A percentile compares a stretch with the other conserved stretches of the same genome.
Evolutionary conservation across 2,329 filamentous ascomycete species (phyloP).

Genomic region (Pseudocercospora eumusae): DNA sequence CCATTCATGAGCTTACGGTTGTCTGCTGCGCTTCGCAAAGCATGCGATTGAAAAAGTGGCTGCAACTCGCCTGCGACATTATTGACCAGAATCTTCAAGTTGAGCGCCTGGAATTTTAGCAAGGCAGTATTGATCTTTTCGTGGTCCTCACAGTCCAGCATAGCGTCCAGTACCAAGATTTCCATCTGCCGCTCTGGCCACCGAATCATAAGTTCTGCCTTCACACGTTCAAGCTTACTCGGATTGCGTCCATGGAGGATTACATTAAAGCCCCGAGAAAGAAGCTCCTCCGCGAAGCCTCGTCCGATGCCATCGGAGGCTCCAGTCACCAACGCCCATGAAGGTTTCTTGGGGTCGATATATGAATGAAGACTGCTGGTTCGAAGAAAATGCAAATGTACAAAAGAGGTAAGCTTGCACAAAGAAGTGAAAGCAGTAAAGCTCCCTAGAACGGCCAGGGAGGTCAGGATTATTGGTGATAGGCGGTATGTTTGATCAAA

Average conservation of each 20-base stretch:
- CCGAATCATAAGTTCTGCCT: conserved; percentile 41
- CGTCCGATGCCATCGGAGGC: conserved; percentile 56
- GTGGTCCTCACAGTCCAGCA: conserved; percentile 24
- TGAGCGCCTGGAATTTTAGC: conserved; percentile 12
- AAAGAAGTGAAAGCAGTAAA: conserved; percentile 13
- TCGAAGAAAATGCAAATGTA: conserved; percentile 29
- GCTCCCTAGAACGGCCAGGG: conserved; percentile 8
- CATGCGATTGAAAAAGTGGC: conserved; percentile 12
- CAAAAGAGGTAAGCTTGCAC: conserved; percentile 27
- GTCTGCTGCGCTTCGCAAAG: conserved; percentile 4
- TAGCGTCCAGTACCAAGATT: conserved; percentile 49
- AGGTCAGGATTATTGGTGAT: conserved; percentile 12
- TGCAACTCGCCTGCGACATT: conserved; percentile 51
- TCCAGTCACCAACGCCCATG: conserved; percentile 47
- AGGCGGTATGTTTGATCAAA: neutral
- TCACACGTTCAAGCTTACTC: conserved; percentile 48
- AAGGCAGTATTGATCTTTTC: conserved; percentile 23
- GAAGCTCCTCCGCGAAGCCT: conserved; percentile 53
- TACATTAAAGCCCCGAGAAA: conserved; percentile 54
- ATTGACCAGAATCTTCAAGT: conserved; percentile 57
- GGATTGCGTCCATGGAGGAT: conserved; percentile 56
- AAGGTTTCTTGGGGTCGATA: neutral
- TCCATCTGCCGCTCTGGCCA: conserved; percentile 46
- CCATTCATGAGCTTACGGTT: conserved; percentile 41
- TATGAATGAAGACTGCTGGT: conserved; percentile 12